Evolutionary conservation across 306 rosid genomes (phyloP).

Genomic region (Casuarina cunninghamiana): DNA sequence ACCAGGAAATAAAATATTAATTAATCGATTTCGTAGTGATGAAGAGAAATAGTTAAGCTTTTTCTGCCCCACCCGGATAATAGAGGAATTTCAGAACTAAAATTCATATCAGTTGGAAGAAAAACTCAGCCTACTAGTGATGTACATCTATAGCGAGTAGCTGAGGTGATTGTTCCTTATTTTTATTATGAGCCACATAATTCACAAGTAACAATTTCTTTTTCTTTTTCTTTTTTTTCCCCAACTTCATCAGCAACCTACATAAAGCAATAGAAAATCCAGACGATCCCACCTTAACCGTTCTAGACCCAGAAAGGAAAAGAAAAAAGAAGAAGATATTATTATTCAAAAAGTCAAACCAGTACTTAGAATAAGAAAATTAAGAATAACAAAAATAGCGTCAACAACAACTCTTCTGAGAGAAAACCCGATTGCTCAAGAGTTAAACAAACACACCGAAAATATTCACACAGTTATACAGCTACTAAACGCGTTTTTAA

Average conservation of each 20-base stretch:
- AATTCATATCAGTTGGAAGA: background rate
- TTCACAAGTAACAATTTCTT: too few species aligned
- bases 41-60: too few species aligned
- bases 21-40: background rate
- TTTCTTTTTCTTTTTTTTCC: background rate
- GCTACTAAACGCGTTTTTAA: background rate
- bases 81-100: background rate
- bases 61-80: background rate
- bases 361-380: background rate
- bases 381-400: background rate
- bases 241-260: background rate
- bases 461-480: background rate
- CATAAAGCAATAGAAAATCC: background rate
- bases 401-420: background rate
- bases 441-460: background rate
- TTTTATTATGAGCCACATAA: background rate
- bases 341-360: background rate
- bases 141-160: background rate
- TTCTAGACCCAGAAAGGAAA: background rate
- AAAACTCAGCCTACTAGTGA: background rate
- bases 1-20: background rate
- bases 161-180: background rate
- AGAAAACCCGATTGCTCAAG: slow-evolving; percentile 23
- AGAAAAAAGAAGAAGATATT: background rate
- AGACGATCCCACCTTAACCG: background rate